Base-by-base conservation (phyloP, 2,329 filamentous ascomycete genomes). In the Paecilomyces niveus region DNA sequence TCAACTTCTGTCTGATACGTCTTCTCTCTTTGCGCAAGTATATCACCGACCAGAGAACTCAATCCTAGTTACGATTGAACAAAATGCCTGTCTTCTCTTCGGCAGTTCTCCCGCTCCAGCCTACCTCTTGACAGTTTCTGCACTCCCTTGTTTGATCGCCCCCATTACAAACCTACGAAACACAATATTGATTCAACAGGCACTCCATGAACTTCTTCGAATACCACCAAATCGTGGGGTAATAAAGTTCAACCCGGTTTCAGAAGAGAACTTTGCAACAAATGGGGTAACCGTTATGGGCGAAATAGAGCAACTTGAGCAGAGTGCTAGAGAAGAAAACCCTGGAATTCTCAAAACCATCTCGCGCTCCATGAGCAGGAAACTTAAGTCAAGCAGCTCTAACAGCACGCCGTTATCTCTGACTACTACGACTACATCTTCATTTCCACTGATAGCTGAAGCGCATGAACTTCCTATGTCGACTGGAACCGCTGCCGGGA, bases 131-230 rank as follows among this genome's bases (percentile, higher is more conserved):
- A 88, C 85, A 33, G 83, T 96, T 59, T 87, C 83, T 35, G 86
- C 90, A 0, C 79, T 94, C 9, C 81, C 88, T 1, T 80, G 80
- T 10, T 82, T 90, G 63, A 77, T 94, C 58, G 86, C 87, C 61
- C 84, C 89, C 0, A 83, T 85, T 3, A 90, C 85, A 56, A 96
- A 96, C 76, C 89, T 89, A 70, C 85, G 90, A 62, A 94, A 93
- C 71, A 85, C 90, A 0, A 81, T 82, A n/a, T 75, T 95, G 18
- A 83, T 95, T 3, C 89, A 94, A 69, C 80, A 79, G n/a, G 87
- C 89, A 70, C 82, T 96, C 72, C 80, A 85, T 13, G 87, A 90
- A 24, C 80, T 85, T 0, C 78, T 96, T 0, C 83, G 84, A 1
- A 89, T 96, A 2, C 67, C 80, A 0, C 73, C 86, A 0, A 78